Evolutionary conservation across 345 rosid species (phyloP).

Genomic region (Atalantia buxifolia): DNA sequence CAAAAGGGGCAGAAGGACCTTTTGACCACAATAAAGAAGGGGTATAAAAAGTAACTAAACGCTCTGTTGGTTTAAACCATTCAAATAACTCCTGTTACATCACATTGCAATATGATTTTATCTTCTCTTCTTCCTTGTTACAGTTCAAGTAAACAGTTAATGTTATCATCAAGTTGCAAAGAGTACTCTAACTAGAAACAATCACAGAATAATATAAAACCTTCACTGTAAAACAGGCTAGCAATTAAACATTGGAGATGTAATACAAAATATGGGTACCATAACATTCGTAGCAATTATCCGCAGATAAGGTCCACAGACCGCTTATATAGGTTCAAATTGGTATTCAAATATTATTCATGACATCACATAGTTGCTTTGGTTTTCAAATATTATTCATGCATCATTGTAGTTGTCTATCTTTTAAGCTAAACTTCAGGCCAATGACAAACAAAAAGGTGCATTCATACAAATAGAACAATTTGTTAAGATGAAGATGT

Average conservation of each 20-base stretch:
- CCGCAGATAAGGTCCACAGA: neutral
- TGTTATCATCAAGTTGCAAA: neutral
- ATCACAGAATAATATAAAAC: neutral
- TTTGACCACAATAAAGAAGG: neutral
- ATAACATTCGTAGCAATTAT: neutral
- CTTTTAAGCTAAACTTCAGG: neutral
- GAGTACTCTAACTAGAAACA: neutral
- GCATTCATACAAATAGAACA: neutral
- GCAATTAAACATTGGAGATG: neutral
- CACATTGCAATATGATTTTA: neutral
- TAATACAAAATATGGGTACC: neutral
- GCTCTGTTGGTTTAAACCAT: neutral
- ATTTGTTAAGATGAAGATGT: neutral
- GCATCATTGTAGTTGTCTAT: neutral
- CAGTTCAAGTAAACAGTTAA: neutral
- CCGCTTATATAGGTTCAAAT: neutral
- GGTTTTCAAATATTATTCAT: neutral
- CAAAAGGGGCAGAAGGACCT: neutral
- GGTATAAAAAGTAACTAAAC: neutral
- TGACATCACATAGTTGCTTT: neutral
- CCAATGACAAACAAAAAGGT: neutral
- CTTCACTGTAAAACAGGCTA: slow-evolving; percentile 1
- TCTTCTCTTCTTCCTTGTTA: neutral
- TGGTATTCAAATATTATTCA: neutral
- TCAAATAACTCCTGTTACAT: neutral